These are phyloP conservation scores for Irpex sp. DNA, from an alignment of 1,284 basidiomycete species.

Conservation along the genomic window DNA sequence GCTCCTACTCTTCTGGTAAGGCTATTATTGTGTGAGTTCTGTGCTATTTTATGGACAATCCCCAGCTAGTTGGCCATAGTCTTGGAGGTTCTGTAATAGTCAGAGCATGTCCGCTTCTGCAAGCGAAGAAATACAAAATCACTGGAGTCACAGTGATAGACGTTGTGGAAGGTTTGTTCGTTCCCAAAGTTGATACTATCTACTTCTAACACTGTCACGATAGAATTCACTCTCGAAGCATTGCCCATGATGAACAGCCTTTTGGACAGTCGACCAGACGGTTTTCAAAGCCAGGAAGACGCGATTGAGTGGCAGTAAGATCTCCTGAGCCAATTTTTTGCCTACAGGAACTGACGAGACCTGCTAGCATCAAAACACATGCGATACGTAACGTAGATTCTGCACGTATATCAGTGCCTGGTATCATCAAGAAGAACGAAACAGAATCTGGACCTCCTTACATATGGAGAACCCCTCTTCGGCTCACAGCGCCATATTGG, in stretches of 20 bases:
- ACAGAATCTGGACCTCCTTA: slow-evolving; percentile 32
- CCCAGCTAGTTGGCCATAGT: slow-evolving; percentile 82
- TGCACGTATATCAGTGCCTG: slow-evolving; percentile 83
- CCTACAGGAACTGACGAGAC: neutral
- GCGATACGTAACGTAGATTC: slow-evolving; percentile 79
- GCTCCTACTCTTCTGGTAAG: slow-evolving; percentile 76
- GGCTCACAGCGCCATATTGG: slow-evolving; percentile 90
- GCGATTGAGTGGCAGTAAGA: slow-evolving; percentile 95
- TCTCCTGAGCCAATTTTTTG: neutral
- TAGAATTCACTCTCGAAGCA: slow-evolving; percentile 92
- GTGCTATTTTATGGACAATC: slow-evolving; percentile 5
- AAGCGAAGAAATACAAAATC: slow-evolving; percentile 66
- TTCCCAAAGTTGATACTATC: neutral
- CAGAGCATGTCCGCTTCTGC: slow-evolving; percentile 62
- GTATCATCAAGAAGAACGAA: slow-evolving; percentile 56
- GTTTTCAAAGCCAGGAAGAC: slow-evolving; percentile 80
- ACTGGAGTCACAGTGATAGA: slow-evolving; percentile 89
- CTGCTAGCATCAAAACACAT: slow-evolving; percentile 62
- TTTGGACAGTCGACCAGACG: slow-evolving; percentile 80
- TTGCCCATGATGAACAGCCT: slow-evolving; percentile 89
- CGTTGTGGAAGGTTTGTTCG: slow-evolving; percentile 83
- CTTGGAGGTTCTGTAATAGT: slow-evolving; percentile 92
- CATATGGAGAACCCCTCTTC: slow-evolving; percentile 83
- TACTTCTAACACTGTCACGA: neutral
- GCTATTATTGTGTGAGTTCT: slow-evolving; percentile 10